Evolutionary conservation across 345 rosid species (phyloP), one percentile per base, ranked within the genome.

Genomic region (Corchorus capsularis): DNA sequence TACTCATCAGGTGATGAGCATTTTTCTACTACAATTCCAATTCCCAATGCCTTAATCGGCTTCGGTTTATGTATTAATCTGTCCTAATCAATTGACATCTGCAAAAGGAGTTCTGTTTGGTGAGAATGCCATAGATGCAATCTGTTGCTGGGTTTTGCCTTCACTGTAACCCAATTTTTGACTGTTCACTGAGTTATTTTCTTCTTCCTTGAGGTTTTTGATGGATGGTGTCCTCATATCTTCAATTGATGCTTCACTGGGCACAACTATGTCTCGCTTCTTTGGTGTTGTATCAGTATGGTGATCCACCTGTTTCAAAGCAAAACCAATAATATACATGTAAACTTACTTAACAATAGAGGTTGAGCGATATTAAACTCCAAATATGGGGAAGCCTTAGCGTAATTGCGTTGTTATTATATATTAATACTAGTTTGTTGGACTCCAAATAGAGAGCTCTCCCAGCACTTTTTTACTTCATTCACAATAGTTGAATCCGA

Each of bases 221-320:
- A 73, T 15, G 13, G 64, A 61, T 17, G 77, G 57, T 2, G 80
- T 83, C 80, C 88, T 87, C 97, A 91, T 81, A 76, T 87, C 88
- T 77, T 93, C 98, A 3, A 93, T 91, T 71, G 93, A 89, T 10
- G 82, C 84, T 78, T 88, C 68, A 86, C 91, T 89, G 2, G 98
- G 98, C 63, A 90, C 93, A n/a, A 34, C 11, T 62, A 89, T 85
- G 11, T 17, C 78, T 63, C 88, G 85, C 80, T 83, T 91, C 81
- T 86, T 83, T 14, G 93, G 94, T 17, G 82, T 83, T 69, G 86
- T 57, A 63, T 79, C 71, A 10, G 84, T 82, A 20, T 77, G 80
- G 71, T 86, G 80, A 79, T 91, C 97, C 65, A 91, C 89, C 97
- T 93, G 87, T 53, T n/a, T 69, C 74, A 39, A 6, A 9, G 9